phyloP scores from a whole-genome alignment of 1,139 yeast species.

The Zygoascus hellenicus region DNA sequence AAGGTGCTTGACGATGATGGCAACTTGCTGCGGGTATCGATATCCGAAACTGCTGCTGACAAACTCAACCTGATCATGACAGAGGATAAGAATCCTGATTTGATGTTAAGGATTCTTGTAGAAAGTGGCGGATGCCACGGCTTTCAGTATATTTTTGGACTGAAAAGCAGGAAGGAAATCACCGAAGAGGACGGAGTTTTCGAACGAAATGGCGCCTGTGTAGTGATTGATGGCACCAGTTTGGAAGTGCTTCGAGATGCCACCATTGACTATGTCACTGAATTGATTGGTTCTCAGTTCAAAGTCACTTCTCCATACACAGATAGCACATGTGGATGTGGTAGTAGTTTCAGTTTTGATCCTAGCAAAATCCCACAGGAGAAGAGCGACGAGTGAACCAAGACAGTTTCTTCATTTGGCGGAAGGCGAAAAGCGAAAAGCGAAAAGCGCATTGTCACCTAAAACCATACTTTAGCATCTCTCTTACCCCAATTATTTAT shows the following conservation, averaged over 20 bases:
- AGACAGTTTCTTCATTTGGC: too few species aligned
- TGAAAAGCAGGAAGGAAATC: constrained; percentile 46
- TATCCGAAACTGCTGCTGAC: constrained; percentile 44
- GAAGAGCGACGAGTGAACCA: not conserved
- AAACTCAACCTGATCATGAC: constrained; percentile 53
- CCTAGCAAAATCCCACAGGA: constrained; percentile 33
- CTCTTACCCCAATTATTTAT: too few species aligned
- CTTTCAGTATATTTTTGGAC: constrained; percentile 75
- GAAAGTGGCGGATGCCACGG: constrained; percentile 99
- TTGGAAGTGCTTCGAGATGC: constrained; percentile 80
- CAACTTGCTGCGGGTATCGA: constrained; percentile 32
- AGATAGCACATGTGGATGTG: constrained; percentile 93
- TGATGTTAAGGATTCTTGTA: constrained; percentile 72
- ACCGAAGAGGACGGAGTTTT: constrained; percentile 49
- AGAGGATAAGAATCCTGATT: constrained; percentile 52
- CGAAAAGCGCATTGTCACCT: too few species aligned
- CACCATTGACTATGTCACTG: constrained; percentile 83
- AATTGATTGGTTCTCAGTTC: constrained; percentile 90
- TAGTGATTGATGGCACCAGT: constrained; percentile 75
- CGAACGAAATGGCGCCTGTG: constrained; percentile 60
- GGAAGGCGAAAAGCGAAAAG: too few species aligned
- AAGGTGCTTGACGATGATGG: constrained; percentile 32
- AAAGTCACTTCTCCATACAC: constrained; percentile 87
- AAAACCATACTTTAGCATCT: too few species aligned
- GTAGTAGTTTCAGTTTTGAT: constrained; percentile 87